Evolutionary conservation across 129 eudicot species (phyloP), one percentile per base, ranked within the genome.

Genomic region (Erigeron canadensis): DNA sequence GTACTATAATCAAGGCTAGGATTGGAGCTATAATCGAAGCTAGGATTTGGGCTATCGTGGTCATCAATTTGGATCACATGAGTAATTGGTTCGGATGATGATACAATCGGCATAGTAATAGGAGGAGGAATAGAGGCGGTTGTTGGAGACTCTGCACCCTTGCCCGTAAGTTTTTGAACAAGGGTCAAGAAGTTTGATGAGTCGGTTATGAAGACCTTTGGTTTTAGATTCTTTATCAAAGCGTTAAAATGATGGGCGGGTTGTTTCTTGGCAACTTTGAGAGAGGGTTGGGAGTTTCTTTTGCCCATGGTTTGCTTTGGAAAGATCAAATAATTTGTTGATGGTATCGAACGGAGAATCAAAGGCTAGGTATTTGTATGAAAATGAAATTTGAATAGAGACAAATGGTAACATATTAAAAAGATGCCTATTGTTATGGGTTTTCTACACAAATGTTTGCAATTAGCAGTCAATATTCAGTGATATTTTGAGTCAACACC

Each of bases 131-230:
- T 70, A 38, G 81, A 43, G 21, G 82, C 68, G 34, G 71, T 28
- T 12, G 50, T 3, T 6, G 73, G 72, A 40, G 78, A 73, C 0
- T 38, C 11, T 3, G 62, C 68, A 48, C 80, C 85, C 66, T 83
- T 80, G 10, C 87, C 82, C 8, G 87, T 84, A 12, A 80, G 77
- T 16, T 84, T 67, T 80, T 84, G 87, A 61, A 84, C 87, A 5
- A 80, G 71, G 4, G 55, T 57, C 70, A 72, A 76, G 87, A 84
- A 80, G 75, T 69, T 65, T 42, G 79, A 76, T 46, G 84, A 80
- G 62, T 72, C 16, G 21, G 77, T 77, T 67, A 80, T 84, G 79
- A 75, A 84, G 22, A 84, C 87, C 41, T 84, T 84, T 13, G 84
- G 84, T 37, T 72, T 70, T 57, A 80, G 65, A 21, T 61, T 50